These are phyloP conservation scores for Diutina sp. DNA, from an alignment of 1,139 yeast species.

Conservation along the genomic window DNA sequence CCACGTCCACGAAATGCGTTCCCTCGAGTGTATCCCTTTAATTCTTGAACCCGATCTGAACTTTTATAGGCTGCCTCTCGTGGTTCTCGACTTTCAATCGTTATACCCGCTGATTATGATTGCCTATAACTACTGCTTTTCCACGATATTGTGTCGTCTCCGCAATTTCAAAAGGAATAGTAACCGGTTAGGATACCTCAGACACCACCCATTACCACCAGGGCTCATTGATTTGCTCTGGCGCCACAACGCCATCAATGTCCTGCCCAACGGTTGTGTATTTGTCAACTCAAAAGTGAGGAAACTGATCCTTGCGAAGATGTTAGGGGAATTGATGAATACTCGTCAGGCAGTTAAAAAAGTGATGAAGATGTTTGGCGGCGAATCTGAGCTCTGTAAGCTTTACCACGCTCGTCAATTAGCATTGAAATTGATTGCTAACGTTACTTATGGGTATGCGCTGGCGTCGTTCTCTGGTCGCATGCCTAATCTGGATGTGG, in stretches of 20 bases:
- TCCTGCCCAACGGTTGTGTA: slow-evolving; percentile 82
- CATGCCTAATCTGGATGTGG: slow-evolving; percentile 93
- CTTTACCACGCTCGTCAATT: slow-evolving; percentile 68
- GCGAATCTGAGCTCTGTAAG: slow-evolving; percentile 32
- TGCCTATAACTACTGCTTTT: slow-evolving; percentile 86
- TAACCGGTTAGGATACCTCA: slow-evolving; percentile 24
- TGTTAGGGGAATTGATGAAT: slow-evolving; percentile 73
- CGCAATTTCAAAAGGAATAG: slow-evolving; percentile 35
- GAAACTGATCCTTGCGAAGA: slow-evolving; percentile 64
- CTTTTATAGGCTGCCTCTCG: slow-evolving; percentile 77
- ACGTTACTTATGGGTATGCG: slow-evolving; percentile 92
- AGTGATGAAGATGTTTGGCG: slow-evolving; percentile 45
- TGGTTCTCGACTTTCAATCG: slow-evolving; percentile 88
- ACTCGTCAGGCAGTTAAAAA: slow-evolving; percentile 69
- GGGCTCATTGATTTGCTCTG: slow-evolving; percentile 44
- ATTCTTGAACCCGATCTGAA: slow-evolving; percentile 86
- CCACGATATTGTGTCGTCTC: slow-evolving; percentile 70
- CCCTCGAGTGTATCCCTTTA: slow-evolving; percentile 78
- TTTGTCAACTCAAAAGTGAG: slow-evolving; percentile 58
- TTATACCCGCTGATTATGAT: slow-evolving; percentile 85
- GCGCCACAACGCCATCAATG: slow-evolving; percentile 35
- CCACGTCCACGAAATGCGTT: slow-evolving; percentile 75
- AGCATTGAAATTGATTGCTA: slow-evolving; percentile 82
- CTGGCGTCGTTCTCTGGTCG: slow-evolving; percentile 93
- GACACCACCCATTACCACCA: slow-evolving; percentile 36